These are phyloP conservation scores for Bipolaris victoriae DNA, from an alignment of 2,329 filamentous ascomycete genomes.

Conservation along the genomic window DNA sequence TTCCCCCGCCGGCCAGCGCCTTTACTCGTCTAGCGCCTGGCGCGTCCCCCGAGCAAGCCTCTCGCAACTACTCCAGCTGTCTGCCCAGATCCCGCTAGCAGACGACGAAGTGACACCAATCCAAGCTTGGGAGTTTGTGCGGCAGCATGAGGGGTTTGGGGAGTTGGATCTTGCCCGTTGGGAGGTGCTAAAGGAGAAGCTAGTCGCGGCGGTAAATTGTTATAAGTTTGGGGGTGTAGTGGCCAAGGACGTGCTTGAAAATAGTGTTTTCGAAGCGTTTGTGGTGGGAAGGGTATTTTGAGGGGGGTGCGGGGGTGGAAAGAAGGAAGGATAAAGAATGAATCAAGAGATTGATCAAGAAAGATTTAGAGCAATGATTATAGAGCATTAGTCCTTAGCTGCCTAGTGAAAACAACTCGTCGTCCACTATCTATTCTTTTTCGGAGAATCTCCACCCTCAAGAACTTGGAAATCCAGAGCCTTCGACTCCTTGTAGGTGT, in stretches of 20 bases:
- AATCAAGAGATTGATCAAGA: too few species aligned
- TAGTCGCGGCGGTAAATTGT: slow-evolving; percentile 39
- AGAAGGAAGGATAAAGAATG: too few species aligned
- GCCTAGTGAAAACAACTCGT: too few species aligned
- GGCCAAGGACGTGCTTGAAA: slow-evolving; percentile 20
- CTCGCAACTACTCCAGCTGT: slow-evolving; percentile 27
- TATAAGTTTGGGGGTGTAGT: slow-evolving; percentile 41
- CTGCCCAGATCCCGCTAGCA: slow-evolving; percentile 23
- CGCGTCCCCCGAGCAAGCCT: slow-evolving; percentile 24
- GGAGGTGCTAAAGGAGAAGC: slow-evolving; percentile 30
- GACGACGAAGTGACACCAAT: slow-evolving; percentile 46
- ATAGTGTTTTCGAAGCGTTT: slow-evolving; percentile 22
- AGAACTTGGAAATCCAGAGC: too few species aligned
- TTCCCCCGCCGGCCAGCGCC: slow-evolving; percentile 10
- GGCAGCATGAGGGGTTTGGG: slow-evolving; percentile 31
- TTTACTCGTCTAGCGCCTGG: slow-evolving; percentile 17
- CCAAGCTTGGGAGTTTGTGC: slow-evolving; percentile 48
- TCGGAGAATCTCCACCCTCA: too few species aligned
- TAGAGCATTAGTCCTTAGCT: too few species aligned
- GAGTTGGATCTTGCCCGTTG: slow-evolving; percentile 27
- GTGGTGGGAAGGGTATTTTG: slow-evolving; percentile 22
- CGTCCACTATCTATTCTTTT: too few species aligned
- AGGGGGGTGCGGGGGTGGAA: background rate
- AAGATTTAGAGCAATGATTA: too few species aligned
- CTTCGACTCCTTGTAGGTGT: too few species aligned